Conservation (phyloP, 2,329 filamentous ascomycete genomes). For the Verticillium zaregamsianum region DNA sequence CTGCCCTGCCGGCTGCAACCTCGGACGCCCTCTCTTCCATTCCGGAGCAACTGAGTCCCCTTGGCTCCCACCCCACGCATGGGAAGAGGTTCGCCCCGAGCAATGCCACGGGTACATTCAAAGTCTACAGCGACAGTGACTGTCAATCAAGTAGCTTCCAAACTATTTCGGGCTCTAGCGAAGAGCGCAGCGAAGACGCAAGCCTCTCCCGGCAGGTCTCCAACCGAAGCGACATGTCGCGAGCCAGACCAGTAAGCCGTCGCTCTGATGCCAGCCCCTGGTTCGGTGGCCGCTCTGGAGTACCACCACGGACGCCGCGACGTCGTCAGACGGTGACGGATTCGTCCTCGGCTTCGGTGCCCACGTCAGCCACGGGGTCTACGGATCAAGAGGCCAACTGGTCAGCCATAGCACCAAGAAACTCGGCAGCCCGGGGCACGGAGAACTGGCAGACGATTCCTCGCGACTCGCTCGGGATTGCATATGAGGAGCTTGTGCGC, state of each 20-base stretch:
- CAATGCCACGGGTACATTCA: not conserved
- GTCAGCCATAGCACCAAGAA: not conserved
- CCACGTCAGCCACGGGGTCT: not conserved
- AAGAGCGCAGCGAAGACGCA: not conserved
- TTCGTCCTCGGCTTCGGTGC: not conserved
- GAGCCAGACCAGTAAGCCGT: conserved; percentile 11
- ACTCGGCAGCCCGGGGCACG: conserved; percentile 3
- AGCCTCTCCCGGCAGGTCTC: conserved; percentile 9
- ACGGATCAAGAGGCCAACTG: not conserved
- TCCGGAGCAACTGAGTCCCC: conserved; percentile 8
- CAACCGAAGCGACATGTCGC: conserved; percentile 2
- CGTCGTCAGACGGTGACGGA: not conserved
- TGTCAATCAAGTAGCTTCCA: conserved; percentile 4
- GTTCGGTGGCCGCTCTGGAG: conserved; percentile 11
- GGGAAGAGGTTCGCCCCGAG: conserved; percentile 8
- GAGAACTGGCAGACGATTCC: conserved; percentile 10
- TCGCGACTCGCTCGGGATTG: conserved; percentile 10
- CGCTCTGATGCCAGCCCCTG: conserved; percentile 13
- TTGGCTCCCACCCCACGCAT: conserved; percentile 8
- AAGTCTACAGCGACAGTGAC: conserved; percentile 3
- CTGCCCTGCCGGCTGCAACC: not conserved
- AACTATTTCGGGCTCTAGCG: conserved; percentile 3
- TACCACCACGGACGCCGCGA: conserved; percentile 9
- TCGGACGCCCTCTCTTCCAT: conserved; percentile 11
- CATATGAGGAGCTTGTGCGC: conserved; percentile 9